Evolutionary conservation across 1,139 yeast genomes (phyloP).

Genomic region (Protomyces arabidopsidicola): DNA sequence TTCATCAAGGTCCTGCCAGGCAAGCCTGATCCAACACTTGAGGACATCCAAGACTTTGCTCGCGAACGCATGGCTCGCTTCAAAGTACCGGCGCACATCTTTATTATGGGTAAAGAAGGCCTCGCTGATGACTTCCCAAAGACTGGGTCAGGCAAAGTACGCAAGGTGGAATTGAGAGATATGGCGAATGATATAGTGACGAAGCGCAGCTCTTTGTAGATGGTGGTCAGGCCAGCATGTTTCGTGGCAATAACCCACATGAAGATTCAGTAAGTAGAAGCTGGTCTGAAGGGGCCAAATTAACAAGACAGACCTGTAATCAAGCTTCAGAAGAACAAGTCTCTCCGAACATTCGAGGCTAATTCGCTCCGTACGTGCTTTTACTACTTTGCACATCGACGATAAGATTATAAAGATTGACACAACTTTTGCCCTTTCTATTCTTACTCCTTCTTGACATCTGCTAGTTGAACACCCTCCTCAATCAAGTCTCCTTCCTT

Average conservation of each 20-base stretch:
- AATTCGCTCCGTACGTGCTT: no score
- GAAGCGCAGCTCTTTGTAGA: neutral
- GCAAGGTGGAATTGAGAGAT: slow-evolving; percentile 23
- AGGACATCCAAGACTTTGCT: slow-evolving; percentile 11
- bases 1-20: slow-evolving; percentile 34
- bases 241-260: no score
- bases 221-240: no score
- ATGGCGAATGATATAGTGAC: neutral
- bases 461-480: slow-evolving; percentile 4
- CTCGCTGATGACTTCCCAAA: slow-evolving; percentile 35
- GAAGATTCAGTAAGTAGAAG: no score
- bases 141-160: slow-evolving; percentile 27
- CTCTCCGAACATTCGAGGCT: no score
- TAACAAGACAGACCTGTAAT: no score
- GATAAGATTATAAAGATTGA: no score
- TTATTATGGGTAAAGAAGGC: slow-evolving; percentile 19
- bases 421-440: no score
- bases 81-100: slow-evolving; percentile 32
- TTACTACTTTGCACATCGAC: no score
- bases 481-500: slow-evolving; percentile 8
- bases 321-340: no score
- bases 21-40: slow-evolving; percentile 29
- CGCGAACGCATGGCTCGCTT: slow-evolving; percentile 32
- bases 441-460: neutral
- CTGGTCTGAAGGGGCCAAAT: no score